These are phyloP conservation scores for Penicillium sp. DNA, from an alignment of 2,329 filamentous ascomycete genomes.

Conservation along the genomic window DNA sequence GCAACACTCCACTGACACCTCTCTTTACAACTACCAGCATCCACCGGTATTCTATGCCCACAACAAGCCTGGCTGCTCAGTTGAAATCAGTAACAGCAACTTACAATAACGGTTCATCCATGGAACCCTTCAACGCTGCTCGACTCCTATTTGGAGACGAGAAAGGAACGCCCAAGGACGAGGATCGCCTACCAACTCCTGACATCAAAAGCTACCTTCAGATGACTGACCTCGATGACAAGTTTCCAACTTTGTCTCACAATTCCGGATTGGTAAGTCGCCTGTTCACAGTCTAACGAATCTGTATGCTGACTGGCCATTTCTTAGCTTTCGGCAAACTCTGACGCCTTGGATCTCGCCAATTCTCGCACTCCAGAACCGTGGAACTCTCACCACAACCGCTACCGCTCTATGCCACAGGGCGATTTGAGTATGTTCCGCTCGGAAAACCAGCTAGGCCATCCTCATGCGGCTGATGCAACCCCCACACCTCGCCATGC, in stretches of 20 bases:
- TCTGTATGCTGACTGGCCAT: conserved; percentile 26
- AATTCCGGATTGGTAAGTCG: conserved; percentile 52
- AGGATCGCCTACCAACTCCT: conserved; percentile 54
- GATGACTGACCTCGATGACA: conserved; percentile 72
- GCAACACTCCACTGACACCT: not conserved
- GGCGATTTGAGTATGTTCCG: conserved; percentile 46
- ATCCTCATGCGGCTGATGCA: conserved; percentile 26
- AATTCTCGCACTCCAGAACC: conserved; percentile 63
- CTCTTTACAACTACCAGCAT: conserved; percentile 49
- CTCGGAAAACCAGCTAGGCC: conserved; percentile 30
- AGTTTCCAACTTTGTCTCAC: conserved; percentile 67
- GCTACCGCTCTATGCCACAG: conserved; percentile 63
- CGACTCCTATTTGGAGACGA: conserved; percentile 86
- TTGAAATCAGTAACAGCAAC: conserved; percentile 27
- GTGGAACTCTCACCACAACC: conserved; percentile 63
- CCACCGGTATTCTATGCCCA: conserved; percentile 93
- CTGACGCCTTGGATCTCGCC: conserved; percentile 75
- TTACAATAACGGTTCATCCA: conserved; percentile 40
- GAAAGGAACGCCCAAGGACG: conserved; percentile 39
- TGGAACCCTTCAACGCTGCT: conserved; percentile 81
- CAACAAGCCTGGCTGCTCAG: conserved; percentile 46
- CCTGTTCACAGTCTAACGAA: not conserved
- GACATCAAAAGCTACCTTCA: conserved; percentile 67
- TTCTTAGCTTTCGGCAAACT: conserved; percentile 70
- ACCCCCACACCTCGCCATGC: conserved; percentile 33